Percentiles rank a stretch among this genome's conserved stretches.
These are phyloP conservation scores for Patellifolia procumbens DNA, from an alignment of 179 eudicot genomes.

Conservation along the genomic window DNA sequence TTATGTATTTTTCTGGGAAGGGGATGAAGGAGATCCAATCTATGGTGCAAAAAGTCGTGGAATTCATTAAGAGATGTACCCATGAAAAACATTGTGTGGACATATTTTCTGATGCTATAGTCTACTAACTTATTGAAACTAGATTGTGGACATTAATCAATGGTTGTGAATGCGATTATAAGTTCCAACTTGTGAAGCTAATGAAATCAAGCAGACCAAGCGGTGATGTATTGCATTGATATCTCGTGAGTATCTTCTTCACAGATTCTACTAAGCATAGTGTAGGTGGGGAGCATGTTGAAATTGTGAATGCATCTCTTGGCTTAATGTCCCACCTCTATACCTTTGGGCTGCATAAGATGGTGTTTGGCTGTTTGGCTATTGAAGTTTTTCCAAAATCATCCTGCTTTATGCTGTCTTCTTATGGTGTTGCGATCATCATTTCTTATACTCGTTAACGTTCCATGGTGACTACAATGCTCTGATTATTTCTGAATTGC, in stretches of 20 bases:
- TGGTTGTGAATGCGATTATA: background rate
- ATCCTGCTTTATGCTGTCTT: constrained; percentile 8
- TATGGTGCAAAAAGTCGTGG: background rate
- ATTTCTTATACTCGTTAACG: background rate
- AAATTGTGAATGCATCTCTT: background rate
- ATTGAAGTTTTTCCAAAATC: background rate
- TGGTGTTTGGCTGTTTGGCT: background rate
- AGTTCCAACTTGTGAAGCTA: background rate
- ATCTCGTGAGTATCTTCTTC: background rate
- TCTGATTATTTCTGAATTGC: constrained; percentile 32
- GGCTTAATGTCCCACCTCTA: background rate
- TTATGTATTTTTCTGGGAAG: background rate
- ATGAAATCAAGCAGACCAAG: background rate
- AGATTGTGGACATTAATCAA: background rate
- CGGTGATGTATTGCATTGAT: background rate
- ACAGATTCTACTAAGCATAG: background rate
- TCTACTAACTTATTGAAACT: background rate
- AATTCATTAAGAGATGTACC: background rate
- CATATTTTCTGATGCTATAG: background rate
- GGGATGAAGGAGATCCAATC: background rate
- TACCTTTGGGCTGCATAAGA: background rate
- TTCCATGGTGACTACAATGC: background rate
- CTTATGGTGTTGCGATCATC: constrained; percentile 2
- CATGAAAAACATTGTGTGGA: background rate
- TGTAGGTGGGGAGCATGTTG: background rate